Conservation (phyloP, 2,329 filamentous ascomycete species). For the Rhexocercosporidium sp. region DNA sequence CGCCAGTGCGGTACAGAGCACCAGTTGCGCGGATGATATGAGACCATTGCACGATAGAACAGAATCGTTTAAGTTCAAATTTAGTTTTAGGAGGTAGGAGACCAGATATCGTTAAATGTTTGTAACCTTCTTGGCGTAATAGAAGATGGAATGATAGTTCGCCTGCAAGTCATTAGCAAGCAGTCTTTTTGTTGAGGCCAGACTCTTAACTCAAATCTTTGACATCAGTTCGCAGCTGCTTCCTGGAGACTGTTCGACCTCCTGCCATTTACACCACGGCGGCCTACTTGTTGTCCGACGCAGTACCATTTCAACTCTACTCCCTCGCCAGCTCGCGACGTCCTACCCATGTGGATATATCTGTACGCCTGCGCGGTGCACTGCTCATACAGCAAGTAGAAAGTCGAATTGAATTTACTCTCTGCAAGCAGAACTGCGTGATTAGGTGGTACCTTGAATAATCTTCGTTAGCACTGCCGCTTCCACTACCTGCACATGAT, state of each 20-base stretch:
- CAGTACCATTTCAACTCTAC: too few species aligned
- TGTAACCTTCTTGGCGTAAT: slow-evolving; percentile 26
- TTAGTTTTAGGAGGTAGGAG: slow-evolving; percentile 28
- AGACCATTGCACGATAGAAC: slow-evolving; percentile 24
- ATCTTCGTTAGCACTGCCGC: slow-evolving; percentile 25
- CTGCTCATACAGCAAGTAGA: slow-evolving; percentile 12
- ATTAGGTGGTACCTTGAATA: slow-evolving; percentile 17
- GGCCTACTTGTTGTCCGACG: too few species aligned
- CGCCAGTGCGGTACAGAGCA: too few species aligned
- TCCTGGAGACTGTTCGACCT: slow-evolving; percentile 26
- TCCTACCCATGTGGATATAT: slow-evolving; percentile 6
- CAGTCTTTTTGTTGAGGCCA: slow-evolving; percentile 31
- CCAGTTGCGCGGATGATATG: too few species aligned
- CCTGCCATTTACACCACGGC: slow-evolving; percentile 24
- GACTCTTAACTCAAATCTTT: slow-evolving; percentile 31
- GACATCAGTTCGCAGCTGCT: slow-evolving; percentile 28
- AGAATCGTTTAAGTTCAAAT: slow-evolving; percentile 22
- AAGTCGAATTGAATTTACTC: slow-evolving; percentile 2
- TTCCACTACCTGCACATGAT: slow-evolving; percentile 22
- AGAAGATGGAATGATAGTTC: slow-evolving; percentile 28
- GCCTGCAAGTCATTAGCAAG: slow-evolving; percentile 28
- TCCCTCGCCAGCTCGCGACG: too few species aligned
- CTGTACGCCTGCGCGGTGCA: slow-evolving; percentile 4
- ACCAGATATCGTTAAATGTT: slow-evolving; percentile 27
- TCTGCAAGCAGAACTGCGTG: slow-evolving; percentile 14